Evolutionary conservation across 2,329 filamentous ascomycete genomes (phyloP).

Genomic region (Phyllosticta citribraziliensis): DNA sequence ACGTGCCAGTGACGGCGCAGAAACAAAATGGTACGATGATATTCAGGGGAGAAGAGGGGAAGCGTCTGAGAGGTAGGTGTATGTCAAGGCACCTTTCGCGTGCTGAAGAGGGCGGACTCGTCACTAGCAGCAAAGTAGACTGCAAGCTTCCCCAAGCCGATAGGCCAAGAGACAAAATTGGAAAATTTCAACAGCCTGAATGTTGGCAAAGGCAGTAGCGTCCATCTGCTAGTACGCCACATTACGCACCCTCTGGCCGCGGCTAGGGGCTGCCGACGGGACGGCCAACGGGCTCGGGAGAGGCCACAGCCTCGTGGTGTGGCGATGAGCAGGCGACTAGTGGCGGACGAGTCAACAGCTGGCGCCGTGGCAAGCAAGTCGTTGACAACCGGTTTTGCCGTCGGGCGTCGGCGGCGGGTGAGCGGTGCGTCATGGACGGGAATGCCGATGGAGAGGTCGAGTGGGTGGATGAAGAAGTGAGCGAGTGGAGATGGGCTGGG

Average conservation of each 20-base stretch:
- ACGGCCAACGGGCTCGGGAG: background rate
- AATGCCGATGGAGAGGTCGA: background rate
- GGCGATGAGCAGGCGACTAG: background rate
- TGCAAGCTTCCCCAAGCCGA: background rate
- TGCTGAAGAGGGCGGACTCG: background rate
- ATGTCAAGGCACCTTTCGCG: background rate
- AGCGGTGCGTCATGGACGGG: background rate
- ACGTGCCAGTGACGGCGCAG: background rate
- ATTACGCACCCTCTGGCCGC: background rate
- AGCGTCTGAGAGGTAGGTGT: background rate
- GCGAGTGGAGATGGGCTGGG: background rate
- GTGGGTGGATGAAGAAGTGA: background rate
- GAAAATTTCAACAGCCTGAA: background rate
- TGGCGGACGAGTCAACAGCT: background rate
- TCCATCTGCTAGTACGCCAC: background rate
- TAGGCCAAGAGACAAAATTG: background rate
- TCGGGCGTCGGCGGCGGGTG: background rate
- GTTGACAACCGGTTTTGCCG: background rate
- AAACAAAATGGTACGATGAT: background rate
- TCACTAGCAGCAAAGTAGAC: background rate
- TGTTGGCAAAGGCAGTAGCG: background rate
- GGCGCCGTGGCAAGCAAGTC: background rate
- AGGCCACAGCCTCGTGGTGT: background rate
- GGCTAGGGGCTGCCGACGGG: background rate
- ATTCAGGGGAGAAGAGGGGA: background rate